Conservation (phyloP, 2,329 filamentous ascomycete species). For the Pseudocercospora fijiensis region DNA sequence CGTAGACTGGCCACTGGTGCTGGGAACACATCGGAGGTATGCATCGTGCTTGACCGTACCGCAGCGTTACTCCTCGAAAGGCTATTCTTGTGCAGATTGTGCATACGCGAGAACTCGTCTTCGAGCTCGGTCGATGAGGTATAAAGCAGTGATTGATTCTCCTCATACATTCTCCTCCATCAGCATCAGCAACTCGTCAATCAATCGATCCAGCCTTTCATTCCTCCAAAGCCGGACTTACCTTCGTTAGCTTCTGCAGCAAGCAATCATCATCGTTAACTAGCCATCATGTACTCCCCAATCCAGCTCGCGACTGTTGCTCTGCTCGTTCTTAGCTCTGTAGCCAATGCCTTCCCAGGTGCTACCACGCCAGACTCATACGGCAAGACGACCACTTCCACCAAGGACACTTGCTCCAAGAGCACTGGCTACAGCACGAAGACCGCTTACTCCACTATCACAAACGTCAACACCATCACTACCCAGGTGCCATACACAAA, state of each 20-base stretch:
- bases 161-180: slow-evolving; percentile 3
- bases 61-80: not conserved
- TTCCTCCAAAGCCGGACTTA: slow-evolving; percentile 9
- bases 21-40: not conserved
- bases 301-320: slow-evolving; percentile 21
- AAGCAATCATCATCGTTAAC: slow-evolving; percentile 18
- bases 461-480: slow-evolving; percentile 12
- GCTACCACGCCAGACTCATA: slow-evolving; percentile 16
- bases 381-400: slow-evolving; percentile 7
- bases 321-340: slow-evolving; percentile 23
- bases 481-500: slow-evolving; percentile 14
- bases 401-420: slow-evolving; percentile 16
- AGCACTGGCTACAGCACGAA: slow-evolving; percentile 18
- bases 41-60: not conserved
- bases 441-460: slow-evolving; percentile 14
- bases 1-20: not conserved
- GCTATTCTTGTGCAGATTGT: not conserved
- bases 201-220: slow-evolving; percentile 5
- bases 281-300: slow-evolving; percentile 22
- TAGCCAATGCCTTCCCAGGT: slow-evolving; percentile 21
- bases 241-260: slow-evolving; percentile 15
- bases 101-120: not conserved
- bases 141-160: slow-evolving; percentile 8
- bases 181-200: slow-evolving; percentile 19
- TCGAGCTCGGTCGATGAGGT: not conserved